A percentile compares a stretch with the other conserved stretches of the same genome.
Evolutionary conservation across 352 stramenopile species (phyloP).

Genomic region (Globisporangium paddicum): DNA sequence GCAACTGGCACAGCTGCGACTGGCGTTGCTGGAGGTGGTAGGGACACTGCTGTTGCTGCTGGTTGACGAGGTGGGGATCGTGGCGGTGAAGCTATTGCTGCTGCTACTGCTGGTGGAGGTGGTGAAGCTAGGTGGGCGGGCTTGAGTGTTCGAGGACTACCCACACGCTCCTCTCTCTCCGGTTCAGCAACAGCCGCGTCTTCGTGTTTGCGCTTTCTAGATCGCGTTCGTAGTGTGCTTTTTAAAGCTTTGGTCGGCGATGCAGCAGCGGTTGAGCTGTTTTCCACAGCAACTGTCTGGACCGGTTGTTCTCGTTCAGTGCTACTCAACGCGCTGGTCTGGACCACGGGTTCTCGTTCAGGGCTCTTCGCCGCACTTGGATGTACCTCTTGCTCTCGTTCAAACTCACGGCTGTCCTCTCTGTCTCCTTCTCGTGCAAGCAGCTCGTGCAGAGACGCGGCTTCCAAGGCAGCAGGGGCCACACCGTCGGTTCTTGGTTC

Average conservation of each 20-base stretch:
- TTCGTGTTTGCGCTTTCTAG: slow-evolving; percentile 12
- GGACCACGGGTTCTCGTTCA: background rate
- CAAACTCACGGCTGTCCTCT: background rate
- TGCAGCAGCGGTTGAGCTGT: background rate
- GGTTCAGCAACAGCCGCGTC: background rate
- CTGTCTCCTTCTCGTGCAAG: background rate
- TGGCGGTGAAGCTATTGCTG: background rate
- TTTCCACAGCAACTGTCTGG: background rate
- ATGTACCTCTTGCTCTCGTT: background rate
- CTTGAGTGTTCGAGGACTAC: background rate
- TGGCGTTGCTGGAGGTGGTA: background rate
- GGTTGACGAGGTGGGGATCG: no score
- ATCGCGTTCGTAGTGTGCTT: background rate
- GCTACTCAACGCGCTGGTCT: background rate
- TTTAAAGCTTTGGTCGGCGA: background rate
- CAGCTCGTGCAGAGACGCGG: background rate
- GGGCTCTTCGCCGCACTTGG: no score
- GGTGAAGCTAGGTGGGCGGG: background rate
- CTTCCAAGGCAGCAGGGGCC: background rate
- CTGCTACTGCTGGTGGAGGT: background rate
- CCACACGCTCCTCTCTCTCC: background rate
- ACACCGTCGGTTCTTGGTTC: background rate
- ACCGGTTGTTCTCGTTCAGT: background rate
- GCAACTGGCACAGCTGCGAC: background rate
- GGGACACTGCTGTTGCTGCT: background rate